phyloP scores from a whole-genome alignment of 441 rosid genomes.

The Gossypium davidsonii region DNA sequence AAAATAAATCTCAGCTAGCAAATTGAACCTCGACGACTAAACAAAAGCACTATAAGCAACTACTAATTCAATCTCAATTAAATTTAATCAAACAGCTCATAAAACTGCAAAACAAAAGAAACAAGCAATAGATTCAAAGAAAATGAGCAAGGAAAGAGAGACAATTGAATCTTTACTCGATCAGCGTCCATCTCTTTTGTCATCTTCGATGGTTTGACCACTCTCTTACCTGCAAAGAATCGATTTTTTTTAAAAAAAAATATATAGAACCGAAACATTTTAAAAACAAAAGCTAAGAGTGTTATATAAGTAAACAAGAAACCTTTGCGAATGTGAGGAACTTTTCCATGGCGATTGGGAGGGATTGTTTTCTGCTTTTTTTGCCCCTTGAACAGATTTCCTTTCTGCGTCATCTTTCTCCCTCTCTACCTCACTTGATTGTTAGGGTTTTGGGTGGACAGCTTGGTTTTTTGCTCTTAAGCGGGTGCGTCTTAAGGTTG shows the following conservation, averaged over 20 bases:
- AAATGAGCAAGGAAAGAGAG: background rate
- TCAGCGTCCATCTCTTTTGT: conserved; percentile 62
- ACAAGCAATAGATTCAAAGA: background rate
- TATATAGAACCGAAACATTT: background rate
- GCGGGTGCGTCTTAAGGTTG: no score
- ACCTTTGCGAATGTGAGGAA: conserved; percentile 57
- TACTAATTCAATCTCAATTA: background rate
- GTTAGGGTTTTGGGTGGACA: background rate
- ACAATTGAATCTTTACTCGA: conserved; percentile 32
- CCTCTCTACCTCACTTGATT: background rate
- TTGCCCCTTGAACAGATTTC: conserved; percentile 69
- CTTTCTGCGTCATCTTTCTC: conserved; percentile 74
- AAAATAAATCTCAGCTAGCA: background rate
- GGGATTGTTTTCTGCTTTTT: conserved; percentile 62
- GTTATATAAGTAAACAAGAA: background rate
- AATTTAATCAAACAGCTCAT: background rate
- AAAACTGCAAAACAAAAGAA: background rate
- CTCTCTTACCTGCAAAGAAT: conserved; percentile 52
- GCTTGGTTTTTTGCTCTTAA: background rate
- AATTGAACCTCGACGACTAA: background rate
- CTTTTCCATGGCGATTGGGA: conserved; percentile 76
- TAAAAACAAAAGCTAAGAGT: background rate
- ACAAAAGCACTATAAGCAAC: background rate
- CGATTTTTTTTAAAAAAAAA: background rate
- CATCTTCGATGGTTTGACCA: conserved; percentile 60